Conservation (phyloP, 768 basidiomycete genomes). For the Kwoniella botswanensis region DNA sequence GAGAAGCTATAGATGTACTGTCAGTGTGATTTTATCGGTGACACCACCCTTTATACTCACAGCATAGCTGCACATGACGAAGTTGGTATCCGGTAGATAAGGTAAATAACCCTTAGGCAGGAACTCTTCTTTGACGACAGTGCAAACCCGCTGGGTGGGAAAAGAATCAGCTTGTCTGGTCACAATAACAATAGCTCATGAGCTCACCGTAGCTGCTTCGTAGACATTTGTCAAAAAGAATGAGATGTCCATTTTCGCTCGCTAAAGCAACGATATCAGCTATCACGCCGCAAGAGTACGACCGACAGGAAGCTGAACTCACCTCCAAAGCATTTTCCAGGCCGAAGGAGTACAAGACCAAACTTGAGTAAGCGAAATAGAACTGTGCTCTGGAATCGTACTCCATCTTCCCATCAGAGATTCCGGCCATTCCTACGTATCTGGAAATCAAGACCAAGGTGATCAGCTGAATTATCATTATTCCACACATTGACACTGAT, state of each 20-base stretch:
- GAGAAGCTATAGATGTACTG: constrained; percentile 61
- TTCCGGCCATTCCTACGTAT: background rate
- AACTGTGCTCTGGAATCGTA: constrained; percentile 63
- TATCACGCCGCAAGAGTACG: background rate
- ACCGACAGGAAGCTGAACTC: background rate
- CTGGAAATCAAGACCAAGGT: background rate
- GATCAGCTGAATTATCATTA: background rate
- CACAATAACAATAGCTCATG: background rate
- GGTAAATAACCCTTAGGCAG: constrained; percentile 76
- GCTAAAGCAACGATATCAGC: constrained; percentile 16
- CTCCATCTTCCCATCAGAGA: constrained; percentile 25
- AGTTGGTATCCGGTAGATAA: constrained; percentile 88
- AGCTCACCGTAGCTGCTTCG: constrained; percentile 52
- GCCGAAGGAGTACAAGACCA: constrained; percentile 94
- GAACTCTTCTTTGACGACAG: constrained; percentile 75
- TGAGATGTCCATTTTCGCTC: constrained; percentile 56
- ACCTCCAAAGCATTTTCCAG: constrained; percentile 90
- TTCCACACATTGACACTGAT: background rate
- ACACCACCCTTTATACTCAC: constrained; percentile 45
- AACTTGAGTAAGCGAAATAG: constrained; percentile 77
- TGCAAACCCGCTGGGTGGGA: constrained; percentile 42
- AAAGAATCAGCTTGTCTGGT: background rate
- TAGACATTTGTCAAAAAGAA: constrained; percentile 57
- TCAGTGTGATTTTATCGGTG: background rate
- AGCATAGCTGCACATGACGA: constrained; percentile 90